Base-by-base conservation (phyloP, 768 basidiomycete species). In the Tylopilus rubrobrunneus region DNA sequence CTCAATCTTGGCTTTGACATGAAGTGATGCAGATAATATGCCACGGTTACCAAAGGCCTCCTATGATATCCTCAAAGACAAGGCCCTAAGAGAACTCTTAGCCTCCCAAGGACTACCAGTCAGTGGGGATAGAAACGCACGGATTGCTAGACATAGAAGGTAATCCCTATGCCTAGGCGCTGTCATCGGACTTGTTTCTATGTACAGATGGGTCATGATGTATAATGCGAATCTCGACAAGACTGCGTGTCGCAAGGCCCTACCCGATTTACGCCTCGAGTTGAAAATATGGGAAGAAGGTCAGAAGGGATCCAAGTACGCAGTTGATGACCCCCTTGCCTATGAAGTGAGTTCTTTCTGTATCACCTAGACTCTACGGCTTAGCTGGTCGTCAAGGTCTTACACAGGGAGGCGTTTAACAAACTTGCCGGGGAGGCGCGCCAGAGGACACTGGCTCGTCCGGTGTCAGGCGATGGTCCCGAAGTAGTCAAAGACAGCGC, bases 221-320 rank as follows among this genome's bases (percentile, higher is more conserved):
- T 84, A 77, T 59, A 89, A 89, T 56, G 81, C 86, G 28, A 89
- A 89, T 63, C 73, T 87, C 9, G 87, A 89, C 69, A 79, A 78
- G 57, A 74, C 75, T 19, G 48, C 59, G 17, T 71, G 76, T 43
- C 76, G 84, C 28, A 80, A 79, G 62, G 73, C 72, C 17, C 65
- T 73, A 51, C 55, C 64, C 1, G 77, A 78, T 34, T 74, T 89
- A 14, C 74, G 75, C 40, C 62, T 62, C 40, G 85, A 86, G 33
- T 62, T 89, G 62, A 78, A 73, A 57, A 70, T 67, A 59, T 84
- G 83, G 83, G 86, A 87, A 57, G 80, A 75, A 51, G 73, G 67
- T 51, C 74, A 68, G 48, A 80, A 76, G 56, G 63, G 54, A 28
- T 67, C 65, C 43, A 71, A 58, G 34, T 52, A 51, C 23, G 52